Evolutionary conservation across 1,139 yeast genomes (phyloP).

Genomic region (Kodamaea sp.): DNA sequence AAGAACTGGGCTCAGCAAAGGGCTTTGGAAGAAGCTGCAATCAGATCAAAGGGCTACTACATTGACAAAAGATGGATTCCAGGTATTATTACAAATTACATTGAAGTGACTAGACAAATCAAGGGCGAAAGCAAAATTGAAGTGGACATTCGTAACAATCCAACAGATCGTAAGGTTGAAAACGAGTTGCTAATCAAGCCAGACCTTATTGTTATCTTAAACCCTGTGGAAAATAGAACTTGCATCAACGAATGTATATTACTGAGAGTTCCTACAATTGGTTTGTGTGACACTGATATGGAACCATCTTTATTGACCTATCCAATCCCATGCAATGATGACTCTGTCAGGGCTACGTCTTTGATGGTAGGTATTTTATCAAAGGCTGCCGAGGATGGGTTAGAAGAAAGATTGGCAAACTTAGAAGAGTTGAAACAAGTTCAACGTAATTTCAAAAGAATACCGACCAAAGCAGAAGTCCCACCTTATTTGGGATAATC

Average conservation of each 20-base stretch:
- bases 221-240: conserved; percentile 85
- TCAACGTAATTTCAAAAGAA: conserved; percentile 3
- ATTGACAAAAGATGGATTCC: conserved; percentile 91
- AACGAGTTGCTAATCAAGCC: conserved; percentile 68
- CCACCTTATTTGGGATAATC: conserved; percentile 1
- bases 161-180: conserved; percentile 58
- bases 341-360: conserved; percentile 79
- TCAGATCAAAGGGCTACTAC: conserved; percentile 74
- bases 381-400: conserved; percentile 81
- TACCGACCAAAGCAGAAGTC: conserved; percentile 2
- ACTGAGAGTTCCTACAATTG: conserved; percentile 87
- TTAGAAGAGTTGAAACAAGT: conserved; percentile 31
- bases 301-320: conserved; percentile 89
- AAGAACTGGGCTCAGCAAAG: conserved; percentile 68
- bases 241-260: conserved; percentile 81
- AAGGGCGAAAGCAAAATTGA: conserved; percentile 57
- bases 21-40: conserved; percentile 78
- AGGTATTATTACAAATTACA: conserved; percentile 87
- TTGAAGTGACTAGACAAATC: conserved; percentile 74
- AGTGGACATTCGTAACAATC: conserved; percentile 40
- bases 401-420: conserved; percentile 51
- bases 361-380: conserved; percentile 81
- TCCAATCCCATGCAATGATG: conserved; percentile 96
- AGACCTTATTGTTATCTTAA: conserved; percentile 80
- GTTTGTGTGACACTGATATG: conserved; percentile 89